Evolutionary conservation across 2,329 filamentous ascomycete genomes (phyloP).

Genomic region (Chrysoporthe austroafricana): DNA sequence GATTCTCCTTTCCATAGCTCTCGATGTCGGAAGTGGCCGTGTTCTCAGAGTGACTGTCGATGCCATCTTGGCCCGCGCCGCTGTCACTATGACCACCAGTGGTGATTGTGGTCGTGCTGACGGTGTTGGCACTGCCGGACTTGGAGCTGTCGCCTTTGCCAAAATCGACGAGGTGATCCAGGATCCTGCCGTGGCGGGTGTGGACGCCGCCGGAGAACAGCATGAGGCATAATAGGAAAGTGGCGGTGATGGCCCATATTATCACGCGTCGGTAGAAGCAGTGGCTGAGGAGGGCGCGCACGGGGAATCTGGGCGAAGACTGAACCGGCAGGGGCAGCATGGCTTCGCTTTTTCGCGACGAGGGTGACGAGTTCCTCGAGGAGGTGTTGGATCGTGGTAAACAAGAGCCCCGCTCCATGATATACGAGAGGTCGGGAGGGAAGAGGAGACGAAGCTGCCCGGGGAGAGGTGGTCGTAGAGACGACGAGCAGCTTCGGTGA

Average conservation of each 20-base stretch:
- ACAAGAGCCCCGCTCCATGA: constrained; percentile 24
- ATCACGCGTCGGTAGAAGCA: constrained; percentile 57
- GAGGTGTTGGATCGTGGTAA: constrained; percentile 19
- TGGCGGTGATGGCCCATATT: constrained; percentile 51
- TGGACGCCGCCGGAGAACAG: constrained; percentile 42
- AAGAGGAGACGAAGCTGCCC: constrained; percentile 21
- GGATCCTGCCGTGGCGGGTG: constrained; percentile 30
- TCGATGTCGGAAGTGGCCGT: constrained; percentile 2
- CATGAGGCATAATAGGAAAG: constrained; percentile 46
- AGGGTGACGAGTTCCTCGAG: constrained; percentile 25
- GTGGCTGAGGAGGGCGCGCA: constrained; percentile 53
- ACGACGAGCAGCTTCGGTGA: constrained; percentile 23
- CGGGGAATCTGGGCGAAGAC: constrained; percentile 36
- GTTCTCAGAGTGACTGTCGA: not conserved
- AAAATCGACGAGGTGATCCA: constrained; percentile 32
- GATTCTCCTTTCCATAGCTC: constrained; percentile 17
- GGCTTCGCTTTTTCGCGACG: constrained; percentile 21
- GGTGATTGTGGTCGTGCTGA: constrained; percentile 15
- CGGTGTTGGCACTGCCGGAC: not conserved
- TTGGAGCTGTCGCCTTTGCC: constrained; percentile 25
- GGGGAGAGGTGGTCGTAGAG: constrained; percentile 2
- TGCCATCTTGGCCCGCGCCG: not conserved
- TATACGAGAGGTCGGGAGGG: not conserved
- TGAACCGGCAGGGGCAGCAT: constrained; percentile 28
- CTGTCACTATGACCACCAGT: not conserved